Base-by-base conservation (phyloP, 1,139 yeast genomes). In the Yamadazyma sp. region DNA sequence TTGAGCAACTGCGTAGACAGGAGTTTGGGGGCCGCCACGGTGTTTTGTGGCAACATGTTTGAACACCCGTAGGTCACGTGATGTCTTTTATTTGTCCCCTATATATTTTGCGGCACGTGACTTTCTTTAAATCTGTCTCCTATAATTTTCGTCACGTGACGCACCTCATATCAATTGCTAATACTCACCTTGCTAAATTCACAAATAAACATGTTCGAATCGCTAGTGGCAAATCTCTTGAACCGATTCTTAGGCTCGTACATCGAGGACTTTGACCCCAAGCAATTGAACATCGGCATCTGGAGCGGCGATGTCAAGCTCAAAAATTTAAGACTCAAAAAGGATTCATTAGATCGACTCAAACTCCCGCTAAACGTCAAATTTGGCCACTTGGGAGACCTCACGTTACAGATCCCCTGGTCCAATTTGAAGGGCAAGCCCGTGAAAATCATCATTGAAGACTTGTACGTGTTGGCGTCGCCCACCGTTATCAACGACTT, bases 271-370 rank as follows among this genome's bases (percentile, higher is more conserved):
- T 92, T 92, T 57, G 98, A 94, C 62, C 90, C 97, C 11, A 86
- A 86, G 49, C 97, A 90, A 56, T 67, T 92, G 54, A 89, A 92
- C 53, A 90, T 92, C 41, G 98, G 97, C 2, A 90, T 94, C 30
- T 90, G 98, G 96, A 81, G 92, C 53, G 99, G 99, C 22, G 97
- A 92, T 69, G 98, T 90, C 33, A 88, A 87, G 57, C 69, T 94
- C 37, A 74, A 74, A 46, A 82, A 90, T 57, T 71, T 94, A 46
- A 76, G 84, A 45, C 70, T 94, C 42, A 87, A 87, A 61, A 77
- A 80, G 44, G 90, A 83, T 60, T 90, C 97, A 7, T 69, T 94
- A 33, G 98, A 92, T 58, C 78, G 85, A 53, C 75, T 92, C 49
- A 80, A 85, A 47, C 66, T 94, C 33, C 98, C 98, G 1, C 67